phyloP scores from a whole-genome alignment of 2,329 filamentous ascomycete species.

The Alternaria solani region DNA sequence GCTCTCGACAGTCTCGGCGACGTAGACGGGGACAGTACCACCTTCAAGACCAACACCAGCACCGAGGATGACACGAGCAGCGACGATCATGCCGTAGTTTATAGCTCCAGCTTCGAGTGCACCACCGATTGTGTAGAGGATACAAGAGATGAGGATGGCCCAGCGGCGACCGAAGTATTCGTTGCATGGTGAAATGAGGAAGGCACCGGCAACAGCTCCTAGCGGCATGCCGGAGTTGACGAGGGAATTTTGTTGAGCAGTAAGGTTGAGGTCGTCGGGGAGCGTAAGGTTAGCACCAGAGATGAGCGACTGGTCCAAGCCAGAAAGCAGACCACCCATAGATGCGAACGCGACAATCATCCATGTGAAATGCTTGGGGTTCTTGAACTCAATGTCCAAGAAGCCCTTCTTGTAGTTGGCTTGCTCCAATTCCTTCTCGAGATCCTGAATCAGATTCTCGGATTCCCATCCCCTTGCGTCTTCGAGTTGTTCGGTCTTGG shows the following conservation, averaged over 20 bases:
- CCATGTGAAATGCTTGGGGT: conserved; percentile 72
- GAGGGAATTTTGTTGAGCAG: conserved; percentile 65
- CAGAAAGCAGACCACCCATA: conserved; percentile 76
- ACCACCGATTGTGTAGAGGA: conserved; percentile 75
- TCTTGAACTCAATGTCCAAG: conserved; percentile 66
- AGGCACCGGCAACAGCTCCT: conserved; percentile 73
- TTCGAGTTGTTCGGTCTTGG: conserved; percentile 44
- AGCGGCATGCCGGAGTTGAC: conserved; percentile 76
- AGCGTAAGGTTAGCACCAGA: conserved; percentile 74
- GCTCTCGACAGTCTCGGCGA: conserved; percentile 74
- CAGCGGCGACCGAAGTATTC: conserved; percentile 72
- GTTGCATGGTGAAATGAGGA: conserved; percentile 72
- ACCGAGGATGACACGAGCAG: conserved; percentile 73
- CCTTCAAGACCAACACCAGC: conserved; percentile 76
- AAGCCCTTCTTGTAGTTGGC: conserved; percentile 50
- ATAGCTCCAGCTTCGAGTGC: conserved; percentile 73
- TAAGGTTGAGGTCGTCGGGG: conserved; percentile 65
- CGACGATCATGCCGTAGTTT: conserved; percentile 75
- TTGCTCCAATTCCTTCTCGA: conserved; percentile 51
- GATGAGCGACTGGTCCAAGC: conserved; percentile 76
- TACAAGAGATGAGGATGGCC: conserved; percentile 73
- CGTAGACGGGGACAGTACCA: conserved; percentile 77
- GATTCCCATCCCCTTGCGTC: conserved; percentile 53
- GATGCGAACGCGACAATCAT: conserved; percentile 75
- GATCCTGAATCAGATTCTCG: conserved; percentile 54